Base-by-base conservation (phyloP, 148 eudicot genomes). In the Persicaria tinctoria region DNA sequence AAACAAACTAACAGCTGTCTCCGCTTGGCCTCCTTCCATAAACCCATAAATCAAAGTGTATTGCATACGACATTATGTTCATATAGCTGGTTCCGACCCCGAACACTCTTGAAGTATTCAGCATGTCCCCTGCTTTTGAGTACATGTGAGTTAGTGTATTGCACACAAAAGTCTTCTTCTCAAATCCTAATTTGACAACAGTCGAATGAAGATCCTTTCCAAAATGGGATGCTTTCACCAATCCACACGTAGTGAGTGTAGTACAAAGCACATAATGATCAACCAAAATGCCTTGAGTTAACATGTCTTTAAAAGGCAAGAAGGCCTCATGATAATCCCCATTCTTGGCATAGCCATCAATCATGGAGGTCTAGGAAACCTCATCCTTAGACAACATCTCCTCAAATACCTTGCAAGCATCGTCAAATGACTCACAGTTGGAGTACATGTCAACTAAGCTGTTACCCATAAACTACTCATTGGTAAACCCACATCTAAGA, bases 381-480 rank as follows among this genome's bases (percentile, higher is more conserved):
- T 82, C 82, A 78, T 86, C 89, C 83, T 84, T 86, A 38, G 9
- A 76, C 2, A 83, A 83, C 89, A 86, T 86, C 79, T 82, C 86
- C 72, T 86, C 78, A 75, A 86, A 86, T 14, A 86, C 78, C 66
- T 68, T 80, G 71, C 85, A 83, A 56, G 86, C 82, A 71, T 86
- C 83, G 71, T 41, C 64, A 79, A 86, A 79, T n/a, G 5, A 72
- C 49, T 81, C 82, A 12, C 80, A 79, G 50, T 83, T 86, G n/a
- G 85, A 83, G 60, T 86, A 86, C 89, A 86, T 86, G n/a, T 86
- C 86, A 72, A 85, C 89, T 50, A 86, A 83, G 57, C 78, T 86
- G 82, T 86, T 85, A 44, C 84, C 82, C 51, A 85, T 86, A 80
- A 76, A 83, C 47, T 83, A 60, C 13, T 85, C 88, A 57, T 53